These are phyloP conservation scores for Spergularia marina DNA, from an alignment of 148 eudicot genomes.

Conservation along the genomic window DNA sequence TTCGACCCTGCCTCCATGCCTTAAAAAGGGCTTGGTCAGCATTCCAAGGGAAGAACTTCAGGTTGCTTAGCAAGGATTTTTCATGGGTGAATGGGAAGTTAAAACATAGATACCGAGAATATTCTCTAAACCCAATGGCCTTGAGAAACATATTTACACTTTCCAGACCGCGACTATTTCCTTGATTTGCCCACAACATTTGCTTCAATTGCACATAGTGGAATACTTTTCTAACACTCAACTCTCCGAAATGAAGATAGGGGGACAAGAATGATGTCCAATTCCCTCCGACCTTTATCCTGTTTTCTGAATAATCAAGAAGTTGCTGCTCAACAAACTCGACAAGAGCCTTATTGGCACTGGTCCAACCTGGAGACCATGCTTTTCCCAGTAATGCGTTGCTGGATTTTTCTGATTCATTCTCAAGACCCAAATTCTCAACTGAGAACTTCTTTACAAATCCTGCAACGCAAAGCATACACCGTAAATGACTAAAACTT, in stretches of 20 bases:
- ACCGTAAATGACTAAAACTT: not conserved
- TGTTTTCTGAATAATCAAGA: conserved; percentile 51
- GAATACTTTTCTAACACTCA: conserved; percentile 75
- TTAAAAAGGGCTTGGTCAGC: conserved; percentile 58
- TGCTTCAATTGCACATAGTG: conserved; percentile 73
- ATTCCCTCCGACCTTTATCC: conserved; percentile 58
- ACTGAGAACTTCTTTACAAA: conserved; percentile 42
- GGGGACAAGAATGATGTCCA: conserved; percentile 90
- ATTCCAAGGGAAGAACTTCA: conserved; percentile 85
- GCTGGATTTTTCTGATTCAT: conserved; percentile 81
- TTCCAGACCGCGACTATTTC: conserved; percentile 50
- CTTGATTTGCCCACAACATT: conserved; percentile 68
- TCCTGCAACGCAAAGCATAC: conserved; percentile 45
- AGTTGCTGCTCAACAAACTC: conserved; percentile 72
- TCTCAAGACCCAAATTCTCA: conserved; percentile 78
- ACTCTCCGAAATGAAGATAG: conserved; percentile 86
- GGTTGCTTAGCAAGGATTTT: conserved; percentile 59
- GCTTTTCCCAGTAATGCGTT: conserved; percentile 85
- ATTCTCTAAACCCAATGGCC: conserved; percentile 89
- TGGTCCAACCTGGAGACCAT: conserved; percentile 94
- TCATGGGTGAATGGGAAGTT: conserved; percentile 94
- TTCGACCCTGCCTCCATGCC: conserved; percentile 96
- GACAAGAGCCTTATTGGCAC: conserved; percentile 67
- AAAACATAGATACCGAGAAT: conserved; percentile 93
- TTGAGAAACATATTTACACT: conserved; percentile 59